These are phyloP conservation scores for Domatiomyces globalis DNA, from an alignment of 2,329 filamentous ascomycete genomes.

Conservation along the genomic window DNA sequence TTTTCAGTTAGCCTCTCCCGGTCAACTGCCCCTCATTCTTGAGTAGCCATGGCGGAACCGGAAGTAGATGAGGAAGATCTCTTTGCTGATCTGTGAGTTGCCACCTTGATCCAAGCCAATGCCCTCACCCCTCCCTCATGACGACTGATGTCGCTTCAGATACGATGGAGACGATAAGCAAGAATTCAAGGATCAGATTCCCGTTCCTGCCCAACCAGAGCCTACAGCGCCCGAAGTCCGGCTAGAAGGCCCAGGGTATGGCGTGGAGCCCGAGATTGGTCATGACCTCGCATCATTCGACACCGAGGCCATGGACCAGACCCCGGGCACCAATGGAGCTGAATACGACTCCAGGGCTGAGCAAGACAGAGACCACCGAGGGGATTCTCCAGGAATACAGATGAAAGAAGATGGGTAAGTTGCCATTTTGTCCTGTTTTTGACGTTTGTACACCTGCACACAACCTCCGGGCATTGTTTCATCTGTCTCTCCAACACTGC, in stretches of 20 bases:
- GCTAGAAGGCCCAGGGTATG: slow-evolving; percentile 15
- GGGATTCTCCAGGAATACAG: slow-evolving; percentile 41
- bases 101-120: slow-evolving; percentile 6
- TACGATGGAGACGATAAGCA: slow-evolving; percentile 53
- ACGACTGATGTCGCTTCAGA: slow-evolving; percentile 27
- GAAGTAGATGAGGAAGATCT: slow-evolving; percentile 86
- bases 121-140: background rate
- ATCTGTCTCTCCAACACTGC: background rate
- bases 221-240: slow-evolving; percentile 24
- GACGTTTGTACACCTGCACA: background rate
- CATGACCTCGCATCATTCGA: slow-evolving; percentile 21
- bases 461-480: background rate
- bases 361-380: background rate
- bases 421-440: background rate
- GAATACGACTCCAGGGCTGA: slow-evolving; percentile 19
- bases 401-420: slow-evolving; percentile 92
- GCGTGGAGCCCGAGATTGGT: slow-evolving; percentile 20
- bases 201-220: slow-evolving; percentile 16
- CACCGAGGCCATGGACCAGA: slow-evolving; percentile 18
- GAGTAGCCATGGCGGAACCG: slow-evolving; percentile 19
- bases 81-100: slow-evolving; percentile 79
- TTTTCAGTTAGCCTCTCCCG: background rate
- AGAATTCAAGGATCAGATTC: slow-evolving; percentile 15
- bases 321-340: slow-evolving; percentile 17
- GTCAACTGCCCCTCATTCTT: background rate